Conservation (phyloP, 768 basidiomycete genomes). For the Mycena galericulata region DNA sequence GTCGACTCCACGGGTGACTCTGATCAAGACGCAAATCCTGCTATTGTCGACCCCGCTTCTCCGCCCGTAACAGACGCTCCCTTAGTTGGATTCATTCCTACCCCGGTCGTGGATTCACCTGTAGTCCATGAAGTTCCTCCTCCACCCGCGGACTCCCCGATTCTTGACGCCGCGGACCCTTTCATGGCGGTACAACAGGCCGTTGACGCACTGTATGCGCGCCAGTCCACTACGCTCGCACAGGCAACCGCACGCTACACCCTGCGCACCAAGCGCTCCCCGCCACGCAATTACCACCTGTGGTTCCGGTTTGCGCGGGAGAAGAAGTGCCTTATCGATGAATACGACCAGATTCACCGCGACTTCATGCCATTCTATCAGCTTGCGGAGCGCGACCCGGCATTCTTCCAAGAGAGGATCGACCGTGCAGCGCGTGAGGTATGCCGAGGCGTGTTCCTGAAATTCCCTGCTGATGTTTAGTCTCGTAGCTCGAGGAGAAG, state of each 20-base stretch:
- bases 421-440: background rate
- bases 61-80: no score
- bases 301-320: conserved; percentile 22
- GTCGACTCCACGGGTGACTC: no score
- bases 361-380: conserved; percentile 25
- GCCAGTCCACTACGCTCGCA: conserved; percentile 22
- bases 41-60: no score
- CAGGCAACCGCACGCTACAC: conserved; percentile 20
- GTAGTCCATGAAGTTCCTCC: no score
- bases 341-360: conserved; percentile 24
- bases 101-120: no score
- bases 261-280: conserved; percentile 8
- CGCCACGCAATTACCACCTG: conserved; percentile 4
- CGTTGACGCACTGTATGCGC: conserved; percentile 16
- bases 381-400: conserved; percentile 2
- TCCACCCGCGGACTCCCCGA: no score
- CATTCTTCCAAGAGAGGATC: conserved; percentile 9
- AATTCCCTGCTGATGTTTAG: no score
- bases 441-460: no score
- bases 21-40: no score
- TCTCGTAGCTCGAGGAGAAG: background rate
- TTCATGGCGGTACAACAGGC: no score
- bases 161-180: no score
- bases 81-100: no score
- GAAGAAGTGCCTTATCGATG: conserved; percentile 25